Conservation (phyloP, 352 stramenopile genomes). For the Saprolegnia diclina region DNA sequence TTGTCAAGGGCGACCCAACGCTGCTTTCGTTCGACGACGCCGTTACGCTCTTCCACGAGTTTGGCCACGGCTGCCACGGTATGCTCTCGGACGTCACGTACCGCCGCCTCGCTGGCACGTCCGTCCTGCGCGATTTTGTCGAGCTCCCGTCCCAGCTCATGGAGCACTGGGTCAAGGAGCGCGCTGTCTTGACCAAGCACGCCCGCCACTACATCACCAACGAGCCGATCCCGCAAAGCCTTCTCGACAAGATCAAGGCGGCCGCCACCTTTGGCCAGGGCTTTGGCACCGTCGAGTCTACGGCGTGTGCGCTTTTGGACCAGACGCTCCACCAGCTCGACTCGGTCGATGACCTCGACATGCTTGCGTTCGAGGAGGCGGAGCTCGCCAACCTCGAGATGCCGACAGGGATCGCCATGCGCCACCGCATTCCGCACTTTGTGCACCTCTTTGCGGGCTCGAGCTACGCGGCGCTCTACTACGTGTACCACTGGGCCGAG, state of each 20-base stretch:
- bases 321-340: slow-evolving; percentile 48
- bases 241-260: slow-evolving; percentile 61
- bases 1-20: slow-evolving; percentile 40
- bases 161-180: slow-evolving; percentile 95
- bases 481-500: slow-evolving; percentile 86
- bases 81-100: slow-evolving; percentile 93
- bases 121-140: slow-evolving; percentile 92
- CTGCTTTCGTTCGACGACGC: slow-evolving; percentile 83
- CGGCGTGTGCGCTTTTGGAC: slow-evolving; percentile 84
- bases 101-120: slow-evolving; percentile 94
- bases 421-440: slow-evolving; percentile 84
- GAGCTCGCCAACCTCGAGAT: slow-evolving; percentile 71
- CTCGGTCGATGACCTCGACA: slow-evolving; percentile 37
- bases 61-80: slow-evolving; percentile 97
- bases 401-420: slow-evolving; percentile 60
- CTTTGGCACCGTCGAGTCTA: slow-evolving; percentile 67
- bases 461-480: slow-evolving; percentile 87
- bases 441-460: slow-evolving; percentile 51
- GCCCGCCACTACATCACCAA: slow-evolving; percentile 76
- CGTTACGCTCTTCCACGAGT: slow-evolving; percentile 98
- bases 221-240: slow-evolving; percentile 61
- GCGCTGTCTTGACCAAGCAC: slow-evolving; percentile 78
- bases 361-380: slow-evolving; percentile 34
- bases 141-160: slow-evolving; percentile 94
- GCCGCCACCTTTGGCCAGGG: slow-evolving; percentile 47